These are phyloP conservation scores for Aegilops umbellulata DNA, from an alignment of 176 grass and related monocot genomes.

Conservation along the genomic window DNA sequence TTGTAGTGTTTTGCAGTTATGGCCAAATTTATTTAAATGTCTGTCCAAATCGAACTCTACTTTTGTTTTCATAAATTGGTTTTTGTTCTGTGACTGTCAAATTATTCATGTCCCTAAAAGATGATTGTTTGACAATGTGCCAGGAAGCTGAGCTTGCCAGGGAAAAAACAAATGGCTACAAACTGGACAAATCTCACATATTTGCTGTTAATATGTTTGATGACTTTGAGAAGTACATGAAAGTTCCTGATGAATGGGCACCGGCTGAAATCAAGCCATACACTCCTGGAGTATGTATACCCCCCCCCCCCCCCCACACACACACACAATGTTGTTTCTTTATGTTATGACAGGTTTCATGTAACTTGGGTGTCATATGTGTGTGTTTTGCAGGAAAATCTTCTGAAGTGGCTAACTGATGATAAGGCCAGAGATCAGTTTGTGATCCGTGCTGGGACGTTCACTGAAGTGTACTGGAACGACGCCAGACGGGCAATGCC, in stretches of 20 bases:
- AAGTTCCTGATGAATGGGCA: background rate
- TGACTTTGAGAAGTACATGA: background rate
- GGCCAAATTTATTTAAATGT: background rate
- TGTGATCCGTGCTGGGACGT: background rate
- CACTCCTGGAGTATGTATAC: background rate
- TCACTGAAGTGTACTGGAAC: background rate
- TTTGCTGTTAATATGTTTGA: slow-evolving; percentile 68
- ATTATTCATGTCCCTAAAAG: background rate
- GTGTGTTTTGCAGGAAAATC: background rate
- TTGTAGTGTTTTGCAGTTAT: background rate
- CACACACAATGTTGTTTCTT: background rate
- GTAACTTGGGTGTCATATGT: background rate
- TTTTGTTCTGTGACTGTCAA: background rate
- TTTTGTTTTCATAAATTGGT: background rate
- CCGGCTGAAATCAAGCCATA: background rate
- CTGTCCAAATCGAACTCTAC: background rate
- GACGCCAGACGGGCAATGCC: background rate
- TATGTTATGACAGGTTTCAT: too few relatives aligned
- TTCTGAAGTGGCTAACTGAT: background rate
- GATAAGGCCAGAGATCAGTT: background rate
- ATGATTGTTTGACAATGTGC: slow-evolving; percentile 6
- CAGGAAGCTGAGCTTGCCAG: slow-evolving; percentile 90
- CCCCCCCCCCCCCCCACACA: too few relatives aligned
- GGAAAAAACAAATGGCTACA: slow-evolving; percentile 90
- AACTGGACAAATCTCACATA: slow-evolving; percentile 82